phyloP scores from a whole-genome alignment of 2,329 filamentous ascomycete species.

The Talaromyces verruculosus region DNA sequence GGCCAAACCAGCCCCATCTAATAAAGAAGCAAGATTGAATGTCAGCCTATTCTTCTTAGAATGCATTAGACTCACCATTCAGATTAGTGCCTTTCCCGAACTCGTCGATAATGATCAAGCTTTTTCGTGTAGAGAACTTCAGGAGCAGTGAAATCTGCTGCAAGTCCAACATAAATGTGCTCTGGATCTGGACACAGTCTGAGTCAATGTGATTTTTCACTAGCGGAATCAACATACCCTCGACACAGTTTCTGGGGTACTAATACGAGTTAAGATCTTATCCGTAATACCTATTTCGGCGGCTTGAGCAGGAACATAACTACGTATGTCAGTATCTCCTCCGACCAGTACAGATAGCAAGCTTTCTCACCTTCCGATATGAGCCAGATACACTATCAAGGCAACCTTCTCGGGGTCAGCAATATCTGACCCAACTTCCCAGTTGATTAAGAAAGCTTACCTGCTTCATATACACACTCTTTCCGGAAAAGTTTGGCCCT shows the following conservation, averaged over 20 bases:
- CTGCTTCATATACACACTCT: slow-evolving; percentile 94
- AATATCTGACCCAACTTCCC: no score
- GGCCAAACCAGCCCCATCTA: slow-evolving; percentile 64
- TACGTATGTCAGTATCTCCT: slow-evolving; percentile 36
- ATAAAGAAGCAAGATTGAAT: background rate
- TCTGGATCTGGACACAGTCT: slow-evolving; percentile 51
- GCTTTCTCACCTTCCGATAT: slow-evolving; percentile 64
- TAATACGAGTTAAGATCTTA: slow-evolving; percentile 83
- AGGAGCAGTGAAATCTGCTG: slow-evolving; percentile 80
- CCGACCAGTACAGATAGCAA: background rate
- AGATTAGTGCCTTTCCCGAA: slow-evolving; percentile 73
- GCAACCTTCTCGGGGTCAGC: slow-evolving; percentile 54
- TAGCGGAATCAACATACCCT: slow-evolving; percentile 36
- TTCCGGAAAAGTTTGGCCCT: slow-evolving; percentile 94
- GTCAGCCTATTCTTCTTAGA: background rate
- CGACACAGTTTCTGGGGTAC: slow-evolving; percentile 69
- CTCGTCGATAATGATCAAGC: slow-evolving; percentile 87
- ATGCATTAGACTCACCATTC: slow-evolving; percentile 40
- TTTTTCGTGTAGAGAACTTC: slow-evolving; percentile 70
- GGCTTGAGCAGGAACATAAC: slow-evolving; percentile 77
- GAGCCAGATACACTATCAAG: slow-evolving; percentile 86
- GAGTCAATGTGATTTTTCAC: background rate
- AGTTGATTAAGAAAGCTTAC: slow-evolving; percentile 24
- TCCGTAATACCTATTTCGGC: slow-evolving; percentile 85
- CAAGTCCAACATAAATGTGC: slow-evolving; percentile 76